Base-by-base conservation (phyloP, 495 filamentous ascomycete species). In the Aspergillus nidulans region DNA sequence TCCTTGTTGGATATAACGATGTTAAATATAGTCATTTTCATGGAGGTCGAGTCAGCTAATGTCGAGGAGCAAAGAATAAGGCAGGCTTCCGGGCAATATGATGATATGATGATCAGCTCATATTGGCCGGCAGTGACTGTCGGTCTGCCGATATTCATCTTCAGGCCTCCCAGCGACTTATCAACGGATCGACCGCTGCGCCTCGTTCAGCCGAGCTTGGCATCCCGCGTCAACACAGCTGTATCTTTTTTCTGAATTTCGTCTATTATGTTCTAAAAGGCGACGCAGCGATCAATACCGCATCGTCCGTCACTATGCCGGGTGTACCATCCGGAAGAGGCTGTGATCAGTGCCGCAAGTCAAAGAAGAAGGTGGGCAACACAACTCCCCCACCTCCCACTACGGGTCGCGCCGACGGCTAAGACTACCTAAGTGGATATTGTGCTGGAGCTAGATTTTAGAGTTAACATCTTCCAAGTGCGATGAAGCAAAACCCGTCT, bases 361-460 rank as follows among this genome's bases (percentile, higher is more conserved):
- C 74, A 51, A 82, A 79, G 68, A 81, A 82, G 63, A 80, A 80
- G 71, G 78, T 80, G 61, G 21, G 51, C 28, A 2, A 8, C 21
- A 28, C n/a, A 24, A n/a, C 21, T 28, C 26, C 21, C 1, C 1
- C 12, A n/a, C n/a, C n/a, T n/a, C 19, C 44, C 44, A 47, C 44
- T 32, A 16, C 18, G 24, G 25, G 16, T 19, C 23, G 18, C 21
- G n/a, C 43, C 43, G 21, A 46, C 20, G 8, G 8, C 30, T 34
- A 46, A 9, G 8, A 6, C 30, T 34, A 6, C 8, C 30, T 34
- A 34, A 6, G 30, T 34, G 30, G 32, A 23, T 19, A 44, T 0
- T 20, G 1, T 30, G 25, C 26, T 30, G 6, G 13, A 36, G 15
- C 47, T 15, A 10, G 13, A 30, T 32, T 19, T 32, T 34, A n/a